phyloP scores from a whole-genome alignment of 2,329 filamentous ascomycete species.

The Fusarium avenaceum region DNA sequence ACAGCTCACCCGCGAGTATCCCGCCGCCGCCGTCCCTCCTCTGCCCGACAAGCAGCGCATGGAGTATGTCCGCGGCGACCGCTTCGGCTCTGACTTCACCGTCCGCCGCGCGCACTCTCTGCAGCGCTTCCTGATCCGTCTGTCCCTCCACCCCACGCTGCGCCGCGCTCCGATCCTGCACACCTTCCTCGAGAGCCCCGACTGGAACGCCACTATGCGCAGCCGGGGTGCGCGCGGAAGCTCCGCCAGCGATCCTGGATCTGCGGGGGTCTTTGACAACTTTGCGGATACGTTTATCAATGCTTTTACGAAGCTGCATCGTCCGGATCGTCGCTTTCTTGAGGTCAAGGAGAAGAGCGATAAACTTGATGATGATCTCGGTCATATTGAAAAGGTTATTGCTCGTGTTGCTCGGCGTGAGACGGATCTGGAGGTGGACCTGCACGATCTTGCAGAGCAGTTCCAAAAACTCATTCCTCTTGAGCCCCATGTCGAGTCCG shows the following conservation, averaged over 20 bases:
- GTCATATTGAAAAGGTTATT: constrained; percentile 95
- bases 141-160: constrained; percentile 89
- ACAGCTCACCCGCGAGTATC: constrained; percentile 86
- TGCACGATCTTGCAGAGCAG: constrained; percentile 90
- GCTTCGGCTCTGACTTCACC: constrained; percentile 95
- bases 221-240: constrained; percentile 77
- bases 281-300: constrained; percentile 98
- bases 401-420: constrained; percentile 90
- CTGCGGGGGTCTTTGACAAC: constrained; percentile 87
- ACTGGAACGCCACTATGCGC: constrained; percentile 98
- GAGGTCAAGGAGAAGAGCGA: constrained; percentile 93
- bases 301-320: constrained; percentile 96
- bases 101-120: constrained; percentile 88
- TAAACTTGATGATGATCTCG: constrained; percentile 94
- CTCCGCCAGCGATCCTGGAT: constrained; percentile 61
- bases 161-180: constrained; percentile 86
- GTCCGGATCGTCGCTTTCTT: constrained; percentile 92
- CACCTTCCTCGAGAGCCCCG: constrained; percentile 89
- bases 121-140: constrained; percentile 87
- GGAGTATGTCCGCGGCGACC: constrained; percentile 96
- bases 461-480: constrained; percentile 93
- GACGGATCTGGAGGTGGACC: constrained; percentile 87
- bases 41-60: constrained; percentile 99
- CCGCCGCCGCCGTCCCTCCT: constrained; percentile 91
- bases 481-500: constrained; percentile 86